phyloP scores from a whole-genome alignment of 106 monocot species.

The Posidonia australis region DNA sequence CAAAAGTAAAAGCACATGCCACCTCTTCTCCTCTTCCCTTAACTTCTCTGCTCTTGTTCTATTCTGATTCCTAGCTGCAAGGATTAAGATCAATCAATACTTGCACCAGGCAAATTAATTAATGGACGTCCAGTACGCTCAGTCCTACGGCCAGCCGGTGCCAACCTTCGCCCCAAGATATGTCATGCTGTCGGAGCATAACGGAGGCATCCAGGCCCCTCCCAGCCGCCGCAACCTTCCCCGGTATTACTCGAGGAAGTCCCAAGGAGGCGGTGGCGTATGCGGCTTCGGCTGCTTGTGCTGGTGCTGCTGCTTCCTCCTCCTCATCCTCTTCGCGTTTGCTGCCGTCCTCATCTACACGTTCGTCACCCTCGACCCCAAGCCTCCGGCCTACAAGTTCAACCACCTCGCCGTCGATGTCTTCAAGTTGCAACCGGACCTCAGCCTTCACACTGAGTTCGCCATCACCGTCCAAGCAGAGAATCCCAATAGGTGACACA shows the following conservation, averaged over 20 bases:
- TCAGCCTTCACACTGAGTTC: conserved; percentile 36
- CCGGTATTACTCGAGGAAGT: conserved; percentile 25
- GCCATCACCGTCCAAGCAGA: conserved; percentile 27
- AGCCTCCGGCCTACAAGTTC: conserved; percentile 42
- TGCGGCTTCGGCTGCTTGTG: conserved; percentile 31
- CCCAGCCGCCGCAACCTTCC: conserved; percentile 47
- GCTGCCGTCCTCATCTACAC: conserved; percentile 19
- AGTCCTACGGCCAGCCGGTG: conserved; percentile 1
- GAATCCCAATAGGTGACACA: conserved; percentile 51
- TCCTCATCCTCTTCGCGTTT: conserved; percentile 22
- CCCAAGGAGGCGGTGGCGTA: neutral
- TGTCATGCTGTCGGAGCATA: conserved; percentile 28
- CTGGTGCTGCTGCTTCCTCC: conserved; percentile 38
- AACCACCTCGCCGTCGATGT: conserved; percentile 22
- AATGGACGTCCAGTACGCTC: conserved; percentile 12
- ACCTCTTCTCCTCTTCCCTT: no score
- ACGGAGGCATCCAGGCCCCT: conserved; percentile 27
- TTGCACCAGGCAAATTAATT: no score
- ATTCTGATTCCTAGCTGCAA: no score
- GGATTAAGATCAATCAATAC: no score
- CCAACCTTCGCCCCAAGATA: conserved; percentile 24
- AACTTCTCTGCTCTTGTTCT: no score
- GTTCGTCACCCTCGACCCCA: conserved; percentile 29
- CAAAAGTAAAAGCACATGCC: no score
- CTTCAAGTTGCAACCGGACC: conserved; percentile 31